Conservation (phyloP, 106 monocot species). For the Dioscorea alata region DNA sequence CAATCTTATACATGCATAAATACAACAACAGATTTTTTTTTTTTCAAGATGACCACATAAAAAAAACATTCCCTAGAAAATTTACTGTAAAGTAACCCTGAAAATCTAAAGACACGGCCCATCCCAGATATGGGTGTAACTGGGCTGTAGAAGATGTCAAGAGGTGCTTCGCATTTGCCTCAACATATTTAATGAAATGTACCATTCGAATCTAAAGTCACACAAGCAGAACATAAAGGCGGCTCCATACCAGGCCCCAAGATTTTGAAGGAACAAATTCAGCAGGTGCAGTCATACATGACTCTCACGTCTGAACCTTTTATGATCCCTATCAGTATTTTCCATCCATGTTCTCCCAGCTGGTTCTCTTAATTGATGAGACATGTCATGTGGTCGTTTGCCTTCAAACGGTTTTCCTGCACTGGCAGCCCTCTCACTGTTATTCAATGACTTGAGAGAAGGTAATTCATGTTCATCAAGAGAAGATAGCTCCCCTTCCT, state of each 20-base stretch:
- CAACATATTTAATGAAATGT: neutral
- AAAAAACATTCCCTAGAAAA: too few species aligned
- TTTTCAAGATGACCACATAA: too few species aligned
- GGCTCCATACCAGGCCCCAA: neutral
- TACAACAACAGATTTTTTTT: too few species aligned
- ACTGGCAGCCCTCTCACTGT: conserved; percentile 10
- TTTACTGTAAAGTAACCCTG: too few species aligned
- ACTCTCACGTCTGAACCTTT: conserved; percentile 10
- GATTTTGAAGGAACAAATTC: neutral
- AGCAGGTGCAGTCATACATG: neutral
- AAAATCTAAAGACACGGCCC: too few species aligned
- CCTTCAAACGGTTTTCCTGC: neutral
- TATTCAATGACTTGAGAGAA: conserved; percentile 11
- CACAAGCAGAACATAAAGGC: neutral
- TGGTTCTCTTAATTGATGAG: neutral
- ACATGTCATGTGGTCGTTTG: neutral
- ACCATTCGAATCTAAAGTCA: neutral
- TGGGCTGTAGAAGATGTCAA: neutral
- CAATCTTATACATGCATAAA: too few species aligned
- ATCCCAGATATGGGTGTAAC: neutral
- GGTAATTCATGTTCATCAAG: conserved; percentile 23
- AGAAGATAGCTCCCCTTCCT: conserved; percentile 54
- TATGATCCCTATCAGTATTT: conserved; percentile 8
- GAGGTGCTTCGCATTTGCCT: too few species aligned
- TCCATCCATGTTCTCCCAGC: conserved; percentile 9